A percentile compares a stretch with the other conserved stretches of the same genome.
These are phyloP conservation scores for Leishmania guyanensis DNA, from an alignment of 208 protist genomes.

Conservation along the genomic window DNA sequence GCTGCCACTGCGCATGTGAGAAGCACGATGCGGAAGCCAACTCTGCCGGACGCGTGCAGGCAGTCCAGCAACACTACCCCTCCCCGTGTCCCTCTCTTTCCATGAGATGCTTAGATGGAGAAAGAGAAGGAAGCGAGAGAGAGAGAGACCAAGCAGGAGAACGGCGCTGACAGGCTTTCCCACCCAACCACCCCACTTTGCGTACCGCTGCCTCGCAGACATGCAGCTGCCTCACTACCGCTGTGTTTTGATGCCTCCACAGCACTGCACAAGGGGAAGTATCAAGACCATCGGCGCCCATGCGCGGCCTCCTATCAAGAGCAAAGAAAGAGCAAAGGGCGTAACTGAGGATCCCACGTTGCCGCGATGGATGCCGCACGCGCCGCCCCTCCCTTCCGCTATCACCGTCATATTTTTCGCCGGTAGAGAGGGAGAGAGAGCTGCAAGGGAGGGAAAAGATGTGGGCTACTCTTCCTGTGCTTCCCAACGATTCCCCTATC, in stretches of 20 bases:
- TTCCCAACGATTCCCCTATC: neutral
- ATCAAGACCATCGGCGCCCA: too few relatives aligned
- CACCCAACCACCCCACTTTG: neutral
- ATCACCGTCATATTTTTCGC: neutral
- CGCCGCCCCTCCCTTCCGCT: neutral
- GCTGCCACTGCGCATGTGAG: slow-evolving; percentile 53
- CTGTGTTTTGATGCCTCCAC: neutral
- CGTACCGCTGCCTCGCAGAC: neutral
- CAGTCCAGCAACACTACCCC: neutral
- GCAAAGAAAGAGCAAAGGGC: neutral
- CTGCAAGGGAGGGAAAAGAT: neutral
- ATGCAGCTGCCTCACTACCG: neutral
- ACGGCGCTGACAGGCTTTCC: neutral
- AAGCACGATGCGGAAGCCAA: neutral
- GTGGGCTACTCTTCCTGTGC: neutral
- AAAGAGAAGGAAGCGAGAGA: neutral
- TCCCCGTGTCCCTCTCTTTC: neutral
- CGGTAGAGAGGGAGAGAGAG: neutral
- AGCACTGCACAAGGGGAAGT: neutral
- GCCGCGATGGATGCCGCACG: neutral
- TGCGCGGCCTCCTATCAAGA: neutral
- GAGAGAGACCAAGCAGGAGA: neutral
- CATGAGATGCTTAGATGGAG: neutral
- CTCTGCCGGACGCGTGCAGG: neutral
- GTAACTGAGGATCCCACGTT: neutral